A percentile compares a stretch with the other conserved stretches of the same genome.
Evolutionary conservation across 371 early-diverging fungal species (phyloP).

Genomic region (Mucor piriformis): DNA sequence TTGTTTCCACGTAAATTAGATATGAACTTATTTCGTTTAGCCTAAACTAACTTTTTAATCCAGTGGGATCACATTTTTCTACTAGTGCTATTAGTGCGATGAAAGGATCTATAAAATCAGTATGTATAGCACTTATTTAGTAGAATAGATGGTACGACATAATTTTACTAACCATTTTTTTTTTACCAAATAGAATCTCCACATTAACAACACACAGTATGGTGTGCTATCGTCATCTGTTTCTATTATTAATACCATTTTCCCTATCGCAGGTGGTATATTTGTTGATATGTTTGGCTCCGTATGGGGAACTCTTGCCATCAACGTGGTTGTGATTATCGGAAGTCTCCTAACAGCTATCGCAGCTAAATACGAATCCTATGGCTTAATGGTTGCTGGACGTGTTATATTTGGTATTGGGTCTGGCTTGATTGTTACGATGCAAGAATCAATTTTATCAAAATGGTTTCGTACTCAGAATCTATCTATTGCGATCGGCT

Average conservation of each 20-base stretch:
- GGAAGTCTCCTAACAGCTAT: constrained; percentile 64
- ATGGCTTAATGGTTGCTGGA: constrained; percentile 61
- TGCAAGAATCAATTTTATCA: constrained; percentile 72
- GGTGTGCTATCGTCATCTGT: constrained; percentile 73
- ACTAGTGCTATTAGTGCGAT: constrained; percentile 73
- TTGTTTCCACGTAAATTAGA: constrained; percentile 37
- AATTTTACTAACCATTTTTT: not conserved
- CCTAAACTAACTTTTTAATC: not conserved
- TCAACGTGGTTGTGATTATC: constrained; percentile 59
- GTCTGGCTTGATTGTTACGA: constrained; percentile 68
- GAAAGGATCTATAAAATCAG: constrained; percentile 66
- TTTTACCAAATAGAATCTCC: constrained; percentile 18
- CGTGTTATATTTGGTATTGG: constrained; percentile 72
- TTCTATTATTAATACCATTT: constrained; percentile 67
- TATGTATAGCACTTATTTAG: constrained; percentile 20
- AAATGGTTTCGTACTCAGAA: constrained; percentile 74
- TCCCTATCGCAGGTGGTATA: constrained; percentile 69
- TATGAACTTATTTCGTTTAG: not conserved
- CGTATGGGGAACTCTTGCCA: constrained; percentile 57
- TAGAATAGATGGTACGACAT: not conserved
- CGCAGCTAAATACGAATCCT: constrained; percentile 56
- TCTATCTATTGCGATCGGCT: constrained; percentile 61
- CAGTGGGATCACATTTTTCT: constrained; percentile 77
- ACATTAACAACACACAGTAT: constrained; percentile 69
- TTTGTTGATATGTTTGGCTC: constrained; percentile 73